Evolutionary conservation across 2,329 filamentous ascomycete genomes (phyloP).

Genomic region (Emmonsiellopsis sp.): DNA sequence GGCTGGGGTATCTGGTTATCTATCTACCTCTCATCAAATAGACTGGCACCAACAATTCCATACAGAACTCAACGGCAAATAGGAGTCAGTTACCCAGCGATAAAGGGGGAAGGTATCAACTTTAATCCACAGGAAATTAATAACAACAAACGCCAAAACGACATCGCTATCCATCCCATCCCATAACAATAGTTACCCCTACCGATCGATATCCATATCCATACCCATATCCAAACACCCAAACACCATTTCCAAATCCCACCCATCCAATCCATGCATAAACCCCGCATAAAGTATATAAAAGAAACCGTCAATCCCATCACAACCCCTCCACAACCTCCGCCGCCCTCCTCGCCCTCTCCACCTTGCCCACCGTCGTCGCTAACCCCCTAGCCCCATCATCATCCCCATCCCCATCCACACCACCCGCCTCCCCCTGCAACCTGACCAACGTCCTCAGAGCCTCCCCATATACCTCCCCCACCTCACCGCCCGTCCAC

Average conservation of each 20-base stretch:
- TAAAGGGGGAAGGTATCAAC: too few species aligned
- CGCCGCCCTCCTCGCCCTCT: slow-evolving; percentile 35
- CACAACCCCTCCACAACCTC: slow-evolving; percentile 41
- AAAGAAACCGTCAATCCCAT: slow-evolving; percentile 8
- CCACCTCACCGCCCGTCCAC: slow-evolving; percentile 34
- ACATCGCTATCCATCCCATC: slow-evolving; percentile 14
- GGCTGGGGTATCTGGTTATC: too few species aligned
- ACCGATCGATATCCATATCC: background rate
- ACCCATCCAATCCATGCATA: background rate
- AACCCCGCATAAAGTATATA: slow-evolving; percentile 4
- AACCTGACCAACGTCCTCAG: slow-evolving; percentile 30
- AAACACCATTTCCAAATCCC: slow-evolving; percentile 1
- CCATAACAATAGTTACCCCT: background rate
- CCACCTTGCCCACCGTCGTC: slow-evolving; percentile 38
- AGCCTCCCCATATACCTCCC: slow-evolving; percentile 32
- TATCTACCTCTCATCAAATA: too few species aligned
- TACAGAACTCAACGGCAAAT: too few species aligned
- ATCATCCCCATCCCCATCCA: slow-evolving; percentile 13
- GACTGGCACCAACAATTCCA: too few species aligned
- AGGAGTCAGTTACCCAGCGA: too few species aligned
- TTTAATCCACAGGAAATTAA: too few species aligned
- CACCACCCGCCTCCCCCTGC: slow-evolving; percentile 26
- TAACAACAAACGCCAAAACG: background rate
- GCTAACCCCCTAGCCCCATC: slow-evolving; percentile 27
- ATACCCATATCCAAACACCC: background rate